phyloP scores from a whole-genome alignment of 257 asterid species.

The Lycium barbarum region DNA sequence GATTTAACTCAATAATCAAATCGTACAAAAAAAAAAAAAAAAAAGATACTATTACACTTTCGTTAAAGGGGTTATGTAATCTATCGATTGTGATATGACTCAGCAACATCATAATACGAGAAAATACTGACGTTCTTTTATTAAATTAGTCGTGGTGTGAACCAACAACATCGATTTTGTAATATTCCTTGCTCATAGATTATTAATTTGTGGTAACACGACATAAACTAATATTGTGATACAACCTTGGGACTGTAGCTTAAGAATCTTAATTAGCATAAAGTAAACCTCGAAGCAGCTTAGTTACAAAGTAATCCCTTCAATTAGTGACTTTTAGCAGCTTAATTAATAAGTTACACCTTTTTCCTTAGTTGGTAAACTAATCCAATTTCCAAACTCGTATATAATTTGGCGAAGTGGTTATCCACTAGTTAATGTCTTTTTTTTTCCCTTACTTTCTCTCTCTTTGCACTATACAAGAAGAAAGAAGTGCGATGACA shows the following conservation, averaged over 20 bases:
- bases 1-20: neutral
- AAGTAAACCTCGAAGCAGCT: conserved; percentile 20
- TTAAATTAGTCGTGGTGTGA: neutral
- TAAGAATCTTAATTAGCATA: conserved; percentile 25
- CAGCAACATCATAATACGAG: neutral
- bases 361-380: conserved; percentile 10
- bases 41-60: no score
- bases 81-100: neutral
- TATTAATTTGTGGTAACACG: no score
- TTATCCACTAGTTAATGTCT: conserved; percentile 26
- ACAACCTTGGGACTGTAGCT: conserved; percentile 15
- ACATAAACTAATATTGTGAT: conserved; percentile 7
- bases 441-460: neutral
- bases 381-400: neutral
- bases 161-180: conserved; percentile 2
- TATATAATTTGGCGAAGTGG: conserved; percentile 30
- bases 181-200: conserved; percentile 8
- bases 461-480: neutral
- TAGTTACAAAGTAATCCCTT: conserved; percentile 3
- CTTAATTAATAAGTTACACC: neutral
- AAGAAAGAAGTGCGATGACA: neutral
- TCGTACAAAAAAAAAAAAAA: no score
- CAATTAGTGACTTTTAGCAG: neutral
- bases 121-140: neutral
- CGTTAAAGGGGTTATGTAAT: neutral